Evolutionary conservation across 495 filamentous ascomycete genomes (phyloP).

Genomic region (Lineolata rhizophorae): DNA sequence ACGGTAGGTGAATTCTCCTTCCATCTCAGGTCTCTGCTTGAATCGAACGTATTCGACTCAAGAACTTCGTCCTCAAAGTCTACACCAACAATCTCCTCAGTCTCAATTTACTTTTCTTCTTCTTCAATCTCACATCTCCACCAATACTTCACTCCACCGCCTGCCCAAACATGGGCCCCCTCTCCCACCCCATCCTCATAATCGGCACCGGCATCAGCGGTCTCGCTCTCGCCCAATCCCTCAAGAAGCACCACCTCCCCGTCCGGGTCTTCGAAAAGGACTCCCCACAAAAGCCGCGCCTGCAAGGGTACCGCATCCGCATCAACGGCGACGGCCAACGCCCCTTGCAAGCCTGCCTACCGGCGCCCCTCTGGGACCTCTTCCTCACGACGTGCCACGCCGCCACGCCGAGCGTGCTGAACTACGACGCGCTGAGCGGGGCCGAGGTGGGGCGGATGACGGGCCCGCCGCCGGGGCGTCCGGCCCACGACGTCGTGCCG

Average conservation of each 20-base stretch:
- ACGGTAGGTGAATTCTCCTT: too few species aligned
- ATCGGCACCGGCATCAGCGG: slow-evolving; percentile 8
- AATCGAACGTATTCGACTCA: too few species aligned
- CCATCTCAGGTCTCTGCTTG: too few species aligned
- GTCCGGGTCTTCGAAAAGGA: slow-evolving; percentile 2
- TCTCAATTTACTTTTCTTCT: too few species aligned
- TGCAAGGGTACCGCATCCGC: slow-evolving; percentile 3
- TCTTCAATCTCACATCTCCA: too few species aligned
- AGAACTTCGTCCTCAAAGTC: too few species aligned
- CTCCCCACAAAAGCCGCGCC: background rate
- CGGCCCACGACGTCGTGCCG: slow-evolving; percentile 3
- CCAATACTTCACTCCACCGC: too few species aligned
- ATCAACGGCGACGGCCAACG: slow-evolving; percentile 1
- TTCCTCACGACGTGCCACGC: background rate
- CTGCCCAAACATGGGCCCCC: too few species aligned
- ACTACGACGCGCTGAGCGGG: slow-evolving; percentile 1
- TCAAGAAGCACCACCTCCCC: slow-evolving; percentile 2
- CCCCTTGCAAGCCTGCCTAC: background rate
- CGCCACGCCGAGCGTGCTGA: background rate
- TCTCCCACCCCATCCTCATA: slow-evolving; percentile 6
- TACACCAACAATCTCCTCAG: too few species aligned
- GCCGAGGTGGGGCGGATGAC: background rate
- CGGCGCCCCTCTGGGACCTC: background rate
- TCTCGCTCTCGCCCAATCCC: slow-evolving; percentile 8
- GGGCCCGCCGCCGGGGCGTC: background rate